Evolutionary conservation across 306 rosid genomes (phyloP).

Genomic region (Sphenostylis stenocarpa): DNA sequence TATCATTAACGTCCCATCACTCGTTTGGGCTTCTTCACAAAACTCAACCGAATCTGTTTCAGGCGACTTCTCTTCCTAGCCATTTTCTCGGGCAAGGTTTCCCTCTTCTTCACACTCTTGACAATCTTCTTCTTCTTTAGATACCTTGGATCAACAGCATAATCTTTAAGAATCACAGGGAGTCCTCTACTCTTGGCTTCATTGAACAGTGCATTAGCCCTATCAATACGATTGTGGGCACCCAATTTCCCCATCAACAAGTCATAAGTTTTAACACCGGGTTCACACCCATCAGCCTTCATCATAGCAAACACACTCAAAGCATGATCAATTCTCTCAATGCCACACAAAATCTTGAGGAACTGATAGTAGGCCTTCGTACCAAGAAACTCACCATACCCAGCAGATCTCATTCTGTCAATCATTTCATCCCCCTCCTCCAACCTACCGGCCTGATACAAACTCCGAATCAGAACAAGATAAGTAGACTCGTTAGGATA

Average conservation of each 20-base stretch:
- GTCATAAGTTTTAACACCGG: constrained; percentile 68
- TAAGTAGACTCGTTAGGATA: constrained; percentile 53
- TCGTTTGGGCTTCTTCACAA: constrained; percentile 67
- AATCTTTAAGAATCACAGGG: constrained; percentile 49
- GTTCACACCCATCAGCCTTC: constrained; percentile 73
- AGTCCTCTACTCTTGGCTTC: constrained; percentile 55
- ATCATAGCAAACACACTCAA: constrained; percentile 64
- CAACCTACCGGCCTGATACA: constrained; percentile 78
- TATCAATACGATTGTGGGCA: constrained; percentile 60
- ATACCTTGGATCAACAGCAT: constrained; percentile 55
- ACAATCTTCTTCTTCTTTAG: constrained; percentile 44
- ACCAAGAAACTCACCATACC: constrained; percentile 52
- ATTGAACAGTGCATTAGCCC: constrained; percentile 60
- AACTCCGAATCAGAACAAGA: constrained; percentile 57
- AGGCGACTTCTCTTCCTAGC: constrained; percentile 86
- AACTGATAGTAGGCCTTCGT: constrained; percentile 63
- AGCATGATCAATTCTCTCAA: constrained; percentile 80
- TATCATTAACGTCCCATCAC: constrained; percentile 47
- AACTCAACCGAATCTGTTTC: constrained; percentile 77
- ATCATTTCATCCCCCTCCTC: constrained; percentile 93
- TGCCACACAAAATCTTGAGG: constrained; percentile 76
- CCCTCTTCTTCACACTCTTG: constrained; percentile 63
- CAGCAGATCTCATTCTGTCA: constrained; percentile 73
- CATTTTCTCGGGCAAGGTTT: constrained; percentile 90
- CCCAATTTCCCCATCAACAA: constrained; percentile 67